Evolutionary conservation across 345 rosid genomes (phyloP).

Genomic region (Odontarrhena argentea): DNA sequence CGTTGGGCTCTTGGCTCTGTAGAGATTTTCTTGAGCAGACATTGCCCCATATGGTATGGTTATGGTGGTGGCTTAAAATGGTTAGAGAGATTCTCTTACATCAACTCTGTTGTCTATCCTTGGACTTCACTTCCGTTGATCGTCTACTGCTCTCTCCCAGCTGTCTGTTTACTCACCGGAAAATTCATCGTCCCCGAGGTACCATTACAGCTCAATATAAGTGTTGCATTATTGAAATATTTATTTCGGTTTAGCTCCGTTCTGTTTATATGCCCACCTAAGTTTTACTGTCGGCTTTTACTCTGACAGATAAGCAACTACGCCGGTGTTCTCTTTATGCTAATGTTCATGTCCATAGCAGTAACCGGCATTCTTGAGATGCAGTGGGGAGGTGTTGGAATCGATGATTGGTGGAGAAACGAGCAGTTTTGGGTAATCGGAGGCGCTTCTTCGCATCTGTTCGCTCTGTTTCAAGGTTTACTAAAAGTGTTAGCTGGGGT

Average conservation of each 20-base stretch:
- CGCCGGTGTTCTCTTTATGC: slow-evolving; percentile 77
- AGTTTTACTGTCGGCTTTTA: neutral
- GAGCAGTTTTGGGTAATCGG: slow-evolving; percentile 99
- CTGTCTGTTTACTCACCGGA: slow-evolving; percentile 91
- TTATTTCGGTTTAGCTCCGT: too few species aligned
- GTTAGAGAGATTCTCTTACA: slow-evolving; percentile 92
- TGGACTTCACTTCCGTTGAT: slow-evolving; percentile 88
- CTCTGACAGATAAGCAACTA: slow-evolving; percentile 83
- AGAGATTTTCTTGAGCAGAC: slow-evolving; percentile 92
- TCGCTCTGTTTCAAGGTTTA: slow-evolving; percentile 87
- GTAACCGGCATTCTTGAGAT: slow-evolving; percentile 91
- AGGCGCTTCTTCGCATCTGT: slow-evolving; percentile 84
- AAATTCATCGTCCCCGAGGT: slow-evolving; percentile 98
- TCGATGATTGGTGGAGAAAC: slow-evolving; percentile 96
- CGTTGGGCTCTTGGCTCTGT: slow-evolving; percentile 99
- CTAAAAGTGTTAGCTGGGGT: slow-evolving; percentile 93
- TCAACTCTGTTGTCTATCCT: slow-evolving; percentile 92
- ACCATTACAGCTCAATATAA: neutral
- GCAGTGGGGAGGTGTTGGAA: slow-evolving; percentile 98
- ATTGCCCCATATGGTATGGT: slow-evolving; percentile 98
- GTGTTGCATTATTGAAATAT: too few species aligned
- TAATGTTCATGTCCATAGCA: slow-evolving; percentile 88
- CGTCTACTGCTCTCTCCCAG: slow-evolving; percentile 90
- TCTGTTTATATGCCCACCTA: neutral
- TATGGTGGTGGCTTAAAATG: slow-evolving; percentile 95